Evolutionary conservation across 148 eudicot species (phyloP).

Genomic region (Camellia granthamiana): DNA sequence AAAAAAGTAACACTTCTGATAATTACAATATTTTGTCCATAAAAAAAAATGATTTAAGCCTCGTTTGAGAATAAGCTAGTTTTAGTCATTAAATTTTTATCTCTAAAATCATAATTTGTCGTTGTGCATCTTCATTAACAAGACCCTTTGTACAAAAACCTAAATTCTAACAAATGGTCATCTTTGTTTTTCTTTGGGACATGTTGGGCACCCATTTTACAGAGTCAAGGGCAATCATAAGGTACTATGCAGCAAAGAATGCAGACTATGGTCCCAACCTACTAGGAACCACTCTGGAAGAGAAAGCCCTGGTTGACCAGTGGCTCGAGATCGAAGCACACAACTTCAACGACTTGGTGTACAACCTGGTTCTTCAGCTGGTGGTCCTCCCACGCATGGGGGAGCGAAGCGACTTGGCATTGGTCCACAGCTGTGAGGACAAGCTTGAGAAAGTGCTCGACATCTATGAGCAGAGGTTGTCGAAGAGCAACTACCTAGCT

Average conservation of each 20-base stretch:
- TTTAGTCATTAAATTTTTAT: too few relatives aligned
- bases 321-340: conserved; percentile 77
- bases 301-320: conserved; percentile 61
- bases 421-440: conserved; percentile 36
- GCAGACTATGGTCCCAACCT: conserved; percentile 36
- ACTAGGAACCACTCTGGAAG: conserved; percentile 51
- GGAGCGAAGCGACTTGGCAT: conserved; percentile 27
- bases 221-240: conserved; percentile 75
- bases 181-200: too few relatives aligned
- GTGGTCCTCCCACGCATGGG: conserved; percentile 57
- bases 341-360: conserved; percentile 54
- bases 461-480: conserved; percentile 51
- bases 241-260: conserved; percentile 62
- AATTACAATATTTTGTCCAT: too few relatives aligned
- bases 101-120: too few relatives aligned
- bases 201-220: not conserved
- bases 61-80: too few relatives aligned
- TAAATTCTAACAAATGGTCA: too few relatives aligned
- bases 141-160: too few relatives aligned
- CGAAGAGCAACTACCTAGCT: conserved; percentile 48
- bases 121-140: too few relatives aligned
- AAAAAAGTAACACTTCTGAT: too few relatives aligned
- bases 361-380: conserved; percentile 52
- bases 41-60: too few relatives aligned
- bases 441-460: conserved; percentile 60